Evolutionary conservation across 1,284 basidiomycete species (phyloP), one percentile per base, ranked within the genome.

Genomic region (Sporisorium iseilematis-ciliati): DNA sequence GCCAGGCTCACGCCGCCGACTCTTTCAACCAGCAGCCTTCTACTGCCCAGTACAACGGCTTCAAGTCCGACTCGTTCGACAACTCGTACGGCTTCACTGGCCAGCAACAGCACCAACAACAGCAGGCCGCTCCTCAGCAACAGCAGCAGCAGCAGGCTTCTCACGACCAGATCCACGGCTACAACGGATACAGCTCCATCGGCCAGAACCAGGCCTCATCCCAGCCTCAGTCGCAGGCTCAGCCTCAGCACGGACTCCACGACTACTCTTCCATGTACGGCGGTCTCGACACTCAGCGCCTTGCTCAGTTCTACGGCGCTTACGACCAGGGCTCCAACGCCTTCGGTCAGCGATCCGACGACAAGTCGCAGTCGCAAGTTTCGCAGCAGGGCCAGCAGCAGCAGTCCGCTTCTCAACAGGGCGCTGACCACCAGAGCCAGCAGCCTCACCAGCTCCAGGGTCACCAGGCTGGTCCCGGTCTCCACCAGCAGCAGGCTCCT

Each of bases 211-310:
- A 67, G 54, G 53, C 65, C 29, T 33, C 56, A 18, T 60, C 77
- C 0, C 64, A 68, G 55, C 57, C 67, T 10, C 75, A 75, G 46
- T 49, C 67, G 20, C 71, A 65, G 46, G 55, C 65, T 41, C 68
- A 69, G 50, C 75, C 62, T 21, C 79, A 77, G 59, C 74, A 77
- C 43, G 67, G 59, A 20, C 75, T 77, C 35, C 68, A 69, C 41
- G 73, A 78, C 58, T 69, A 78, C 64, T 77, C 77, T 42, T 77
- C 81, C 53, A 74, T 79, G 74, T 84, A 83, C 67, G 81, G 77
- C 41, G 77, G 80, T 48, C 65, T 79, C 46, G 80, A 82, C 65
- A 62, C 78, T 12, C 79, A 82, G 58, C 70, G 81, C n/a, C 79
- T 81, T 21, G 73, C 79, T 35, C 67, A 74, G 59, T 78, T 81